Evolutionary conservation across 2,329 filamentous ascomycete species (phyloP).

Genomic region (Zasmidium citrigriseum): DNA sequence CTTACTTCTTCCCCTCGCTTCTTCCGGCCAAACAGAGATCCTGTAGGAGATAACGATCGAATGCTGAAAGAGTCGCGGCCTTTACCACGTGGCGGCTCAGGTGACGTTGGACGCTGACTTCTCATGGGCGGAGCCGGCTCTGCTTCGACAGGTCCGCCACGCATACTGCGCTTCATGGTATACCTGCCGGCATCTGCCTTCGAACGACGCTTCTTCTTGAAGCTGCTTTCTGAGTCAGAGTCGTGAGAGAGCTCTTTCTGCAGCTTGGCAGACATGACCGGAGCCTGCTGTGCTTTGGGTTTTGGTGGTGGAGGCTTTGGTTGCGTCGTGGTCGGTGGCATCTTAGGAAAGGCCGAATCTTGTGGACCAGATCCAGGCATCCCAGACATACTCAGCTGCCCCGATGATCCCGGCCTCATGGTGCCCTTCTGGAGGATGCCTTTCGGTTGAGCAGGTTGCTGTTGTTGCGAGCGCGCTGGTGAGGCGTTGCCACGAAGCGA

Average conservation of each 20-base stretch:
- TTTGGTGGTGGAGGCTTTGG: neutral
- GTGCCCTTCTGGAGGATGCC: conserved; percentile 19
- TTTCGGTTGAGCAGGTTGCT: conserved; percentile 14
- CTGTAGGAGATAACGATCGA: conserved; percentile 68
- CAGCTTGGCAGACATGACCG: conserved; percentile 23
- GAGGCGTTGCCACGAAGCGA: conserved; percentile 29
- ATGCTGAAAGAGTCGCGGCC: conserved; percentile 55
- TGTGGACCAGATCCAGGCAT: conserved; percentile 15
- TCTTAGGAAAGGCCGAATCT: conserved; percentile 11
- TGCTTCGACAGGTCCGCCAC: conserved; percentile 49
- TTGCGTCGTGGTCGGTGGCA: conserved; percentile 6
- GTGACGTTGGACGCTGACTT: conserved; percentile 41
- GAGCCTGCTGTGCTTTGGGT: conserved; percentile 11
- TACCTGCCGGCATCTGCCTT: conserved; percentile 46
- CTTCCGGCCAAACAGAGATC: conserved; percentile 50
- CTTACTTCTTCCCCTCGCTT: conserved; percentile 27
- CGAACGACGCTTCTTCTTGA: conserved; percentile 61
- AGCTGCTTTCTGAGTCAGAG: conserved; percentile 67
- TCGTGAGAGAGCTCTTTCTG: conserved; percentile 40
- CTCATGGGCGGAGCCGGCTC: conserved; percentile 29
- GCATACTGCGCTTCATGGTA: conserved; percentile 74
- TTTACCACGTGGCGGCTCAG: conserved; percentile 30
- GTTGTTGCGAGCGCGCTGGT: conserved; percentile 21
- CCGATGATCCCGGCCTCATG: conserved; percentile 20
- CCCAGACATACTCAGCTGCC: conserved; percentile 1